Percentiles rank a stretch among this genome's conserved stretches.
phyloP scores from a whole-genome alignment of 257 asterid genomes.

The Nicotiana tomentosiformis region DNA sequence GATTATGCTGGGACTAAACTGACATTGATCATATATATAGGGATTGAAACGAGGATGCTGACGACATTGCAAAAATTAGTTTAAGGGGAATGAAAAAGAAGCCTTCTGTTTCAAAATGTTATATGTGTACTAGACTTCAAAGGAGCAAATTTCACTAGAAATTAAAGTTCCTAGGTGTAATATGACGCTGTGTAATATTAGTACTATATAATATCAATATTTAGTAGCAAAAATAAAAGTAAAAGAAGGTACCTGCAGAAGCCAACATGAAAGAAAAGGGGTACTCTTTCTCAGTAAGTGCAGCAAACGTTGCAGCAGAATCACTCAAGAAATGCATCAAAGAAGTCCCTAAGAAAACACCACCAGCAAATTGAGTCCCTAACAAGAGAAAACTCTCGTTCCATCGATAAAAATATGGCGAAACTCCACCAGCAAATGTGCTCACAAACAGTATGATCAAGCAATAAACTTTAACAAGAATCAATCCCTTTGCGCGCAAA shows the following conservation, averaged over 20 bases:
- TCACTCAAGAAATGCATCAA: conserved; percentile 87
- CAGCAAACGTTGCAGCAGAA: conserved; percentile 35
- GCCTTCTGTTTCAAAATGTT: neutral
- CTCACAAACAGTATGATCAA: conserved; percentile 50
- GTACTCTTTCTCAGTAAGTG: conserved; percentile 42
- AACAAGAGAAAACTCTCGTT: conserved; percentile 64
- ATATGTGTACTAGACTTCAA: neutral
- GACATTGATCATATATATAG: too few species aligned
- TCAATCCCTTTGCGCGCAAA: conserved; percentile 37
- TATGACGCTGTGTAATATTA: neutral
- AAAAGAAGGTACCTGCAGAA: conserved; percentile 41
- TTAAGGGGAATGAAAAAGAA: neutral
- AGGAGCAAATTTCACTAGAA: neutral
- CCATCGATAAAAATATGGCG: conserved; percentile 79
- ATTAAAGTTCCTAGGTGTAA: neutral
- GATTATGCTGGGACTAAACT: too few species aligned
- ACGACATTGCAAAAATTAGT: neutral
- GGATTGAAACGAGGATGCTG: neutral
- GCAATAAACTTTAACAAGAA: conserved; percentile 70
- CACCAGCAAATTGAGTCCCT: conserved; percentile 90
- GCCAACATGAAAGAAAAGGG: conserved; percentile 89
- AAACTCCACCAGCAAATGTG: conserved; percentile 72
- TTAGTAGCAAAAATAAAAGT: neutral
- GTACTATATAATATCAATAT: neutral
- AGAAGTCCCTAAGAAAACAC: conserved; percentile 80